phyloP scores from a whole-genome alignment of 148 eudicot genomes.

The Simmondsia chinensis region DNA sequence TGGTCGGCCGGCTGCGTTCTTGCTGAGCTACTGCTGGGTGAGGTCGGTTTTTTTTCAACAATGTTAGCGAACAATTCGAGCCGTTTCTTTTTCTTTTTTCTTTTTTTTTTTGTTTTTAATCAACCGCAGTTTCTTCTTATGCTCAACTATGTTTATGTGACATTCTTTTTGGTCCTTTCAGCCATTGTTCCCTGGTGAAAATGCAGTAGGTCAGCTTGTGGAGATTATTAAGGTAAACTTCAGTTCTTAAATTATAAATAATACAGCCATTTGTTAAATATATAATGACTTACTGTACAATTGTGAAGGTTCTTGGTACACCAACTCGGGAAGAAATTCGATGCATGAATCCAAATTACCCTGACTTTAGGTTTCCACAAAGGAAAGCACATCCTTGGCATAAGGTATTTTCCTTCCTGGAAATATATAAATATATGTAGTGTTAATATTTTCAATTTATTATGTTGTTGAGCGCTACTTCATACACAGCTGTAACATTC shows the following conservation, averaged over 20 bases:
- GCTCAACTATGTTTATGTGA: not conserved
- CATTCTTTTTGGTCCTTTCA: conserved; percentile 2
- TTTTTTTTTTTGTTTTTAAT: too few relatives aligned
- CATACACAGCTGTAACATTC: too few relatives aligned
- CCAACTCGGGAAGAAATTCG: conserved; percentile 44
- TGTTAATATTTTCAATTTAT: not conserved
- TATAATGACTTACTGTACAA: not conserved
- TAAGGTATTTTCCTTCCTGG: conserved; percentile 20
- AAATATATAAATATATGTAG: not conserved
- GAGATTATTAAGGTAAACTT: conserved; percentile 28
- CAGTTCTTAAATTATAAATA: not conserved
- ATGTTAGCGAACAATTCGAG: too few relatives aligned
- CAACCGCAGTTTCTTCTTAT: too few relatives aligned
- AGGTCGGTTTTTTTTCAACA: conserved; percentile 21
- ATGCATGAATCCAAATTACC: conserved; percentile 41
- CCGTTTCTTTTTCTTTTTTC: too few relatives aligned
- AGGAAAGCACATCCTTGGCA: conserved; percentile 47
- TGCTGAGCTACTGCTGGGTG: conserved; percentile 51
- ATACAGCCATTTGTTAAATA: not conserved
- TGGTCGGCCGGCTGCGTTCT: conserved; percentile 65
- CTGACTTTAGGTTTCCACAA: conserved; percentile 40
- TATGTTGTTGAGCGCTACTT: too few relatives aligned
- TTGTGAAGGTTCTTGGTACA: conserved; percentile 40
- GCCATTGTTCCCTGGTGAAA: conserved; percentile 39
- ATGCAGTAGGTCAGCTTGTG: conserved; percentile 38